Percentiles rank a stretch among this genome's conserved stretches.
Evolutionary conservation across 1,139 yeast genomes (phyloP).

Genomic region (Scheffersomyces illinoinensis): DNA sequence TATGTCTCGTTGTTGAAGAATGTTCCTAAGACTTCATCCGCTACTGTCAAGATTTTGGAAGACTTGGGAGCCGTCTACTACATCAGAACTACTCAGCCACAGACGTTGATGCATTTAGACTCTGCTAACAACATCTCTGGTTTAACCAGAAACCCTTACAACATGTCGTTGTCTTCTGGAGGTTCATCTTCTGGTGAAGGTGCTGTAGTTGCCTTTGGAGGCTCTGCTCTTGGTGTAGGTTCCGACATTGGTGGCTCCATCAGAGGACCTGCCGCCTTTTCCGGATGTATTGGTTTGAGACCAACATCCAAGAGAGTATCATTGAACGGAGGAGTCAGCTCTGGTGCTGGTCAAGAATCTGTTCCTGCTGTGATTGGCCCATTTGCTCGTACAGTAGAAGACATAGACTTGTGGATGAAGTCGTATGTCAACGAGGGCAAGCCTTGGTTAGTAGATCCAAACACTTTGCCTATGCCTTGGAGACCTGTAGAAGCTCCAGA

Average conservation of each 20-base stretch:
- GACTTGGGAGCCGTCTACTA: slow-evolving; percentile 68
- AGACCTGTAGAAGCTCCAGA: slow-evolving; percentile 44
- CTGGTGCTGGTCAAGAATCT: slow-evolving; percentile 60
- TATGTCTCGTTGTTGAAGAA: slow-evolving; percentile 57
- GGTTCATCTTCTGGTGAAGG: slow-evolving; percentile 86
- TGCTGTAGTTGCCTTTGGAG: slow-evolving; percentile 63
- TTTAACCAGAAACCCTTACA: slow-evolving; percentile 39
- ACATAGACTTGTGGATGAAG: slow-evolving; percentile 62
- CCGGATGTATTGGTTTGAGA: slow-evolving; percentile 67
- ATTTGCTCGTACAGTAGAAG: slow-evolving; percentile 59
- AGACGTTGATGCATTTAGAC: slow-evolving; percentile 50
- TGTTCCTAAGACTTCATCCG: slow-evolving; percentile 51
- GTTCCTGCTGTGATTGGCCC: slow-evolving; percentile 67
- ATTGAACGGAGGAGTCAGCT: slow-evolving; percentile 48
- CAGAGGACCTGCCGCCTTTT: slow-evolving; percentile 73
- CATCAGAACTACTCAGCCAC: slow-evolving; percentile 48
- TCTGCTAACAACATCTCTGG: slow-evolving; percentile 44
- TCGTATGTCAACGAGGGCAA: slow-evolving; percentile 58
- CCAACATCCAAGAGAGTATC: slow-evolving; percentile 68
- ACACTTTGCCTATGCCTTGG: slow-evolving; percentile 63
- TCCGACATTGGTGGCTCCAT: slow-evolving; percentile 82
- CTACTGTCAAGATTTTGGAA: slow-evolving; percentile 51
- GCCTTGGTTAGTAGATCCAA: slow-evolving; percentile 69
- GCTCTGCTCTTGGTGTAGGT: slow-evolving; percentile 68
- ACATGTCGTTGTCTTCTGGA: slow-evolving; percentile 43